Evolutionary conservation across 148 eudicot genomes (phyloP).

Genomic region (Diospyros lotus): DNA sequence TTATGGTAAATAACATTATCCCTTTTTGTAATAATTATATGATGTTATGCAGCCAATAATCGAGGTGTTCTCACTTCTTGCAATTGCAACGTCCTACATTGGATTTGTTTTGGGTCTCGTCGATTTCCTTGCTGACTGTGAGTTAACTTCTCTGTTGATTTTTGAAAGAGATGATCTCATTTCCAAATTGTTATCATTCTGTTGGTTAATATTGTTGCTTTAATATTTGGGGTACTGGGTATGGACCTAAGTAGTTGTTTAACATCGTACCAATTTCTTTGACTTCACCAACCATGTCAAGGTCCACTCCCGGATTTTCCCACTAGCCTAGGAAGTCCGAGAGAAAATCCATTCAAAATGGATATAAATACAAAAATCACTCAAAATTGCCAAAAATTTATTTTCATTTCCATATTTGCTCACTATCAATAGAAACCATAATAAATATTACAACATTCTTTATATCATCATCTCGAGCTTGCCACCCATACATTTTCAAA

Average conservation of each 20-base stretch:
- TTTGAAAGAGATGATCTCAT: not conserved
- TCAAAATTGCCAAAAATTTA: too few species aligned
- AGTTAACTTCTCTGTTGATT: slow-evolving; percentile 24
- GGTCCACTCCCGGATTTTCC: too few species aligned
- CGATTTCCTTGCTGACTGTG: slow-evolving; percentile 91
- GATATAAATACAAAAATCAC: too few species aligned
- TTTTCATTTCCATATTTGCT: too few species aligned
- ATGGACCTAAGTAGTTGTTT: not conserved
- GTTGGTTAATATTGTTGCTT: not conserved
- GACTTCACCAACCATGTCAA: not conserved
- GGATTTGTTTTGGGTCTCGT: slow-evolving; percentile 88
- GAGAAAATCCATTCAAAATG: too few species aligned
- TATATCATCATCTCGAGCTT: too few species aligned
- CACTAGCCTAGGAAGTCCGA: too few species aligned
- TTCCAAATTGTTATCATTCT: not conserved
- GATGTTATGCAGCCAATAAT: slow-evolving; percentile 71
- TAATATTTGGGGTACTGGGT: slow-evolving; percentile 1
- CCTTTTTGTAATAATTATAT: slow-evolving; percentile 10
- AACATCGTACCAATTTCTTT: not conserved
- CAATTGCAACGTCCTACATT: slow-evolving; percentile 88
- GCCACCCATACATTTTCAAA: too few species aligned
- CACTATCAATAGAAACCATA: too few species aligned
- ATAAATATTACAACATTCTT: too few species aligned
- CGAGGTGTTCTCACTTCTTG: slow-evolving; percentile 76
- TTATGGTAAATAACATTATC: not conserved